These are phyloP conservation scores for grape (Vitis vinifera) DNA, from an alignment of 164 flowering plant species.

Conservation along the genomic window DNA sequence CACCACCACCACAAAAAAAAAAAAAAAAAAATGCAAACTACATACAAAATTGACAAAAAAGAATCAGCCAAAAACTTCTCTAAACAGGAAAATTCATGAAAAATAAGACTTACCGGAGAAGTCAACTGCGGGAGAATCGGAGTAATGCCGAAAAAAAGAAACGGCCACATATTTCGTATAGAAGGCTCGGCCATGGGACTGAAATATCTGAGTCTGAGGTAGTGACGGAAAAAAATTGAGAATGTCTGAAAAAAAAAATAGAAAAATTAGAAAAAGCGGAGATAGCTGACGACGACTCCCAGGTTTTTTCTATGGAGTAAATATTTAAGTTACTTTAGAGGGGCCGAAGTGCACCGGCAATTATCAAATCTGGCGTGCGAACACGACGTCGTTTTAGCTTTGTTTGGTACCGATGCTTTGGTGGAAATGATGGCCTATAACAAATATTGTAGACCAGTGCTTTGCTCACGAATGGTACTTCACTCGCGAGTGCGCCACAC, in stretches of 20 bases:
- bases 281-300: neutral
- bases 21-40: neutral
- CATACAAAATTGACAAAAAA: neutral
- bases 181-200: neutral
- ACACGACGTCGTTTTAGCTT: too few relatives aligned
- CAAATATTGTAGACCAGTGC: too few relatives aligned
- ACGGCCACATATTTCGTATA: too few relatives aligned
- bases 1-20: neutral
- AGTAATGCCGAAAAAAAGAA: too few relatives aligned
- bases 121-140: neutral
- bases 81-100: neutral
- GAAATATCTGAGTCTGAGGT: slow-evolving; percentile 2
- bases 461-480: too few relatives aligned
- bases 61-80: neutral
- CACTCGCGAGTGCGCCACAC: too few relatives aligned
- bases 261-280: neutral
- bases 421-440: too few relatives aligned
- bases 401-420: too few relatives aligned
- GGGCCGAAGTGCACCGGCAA: too few relatives aligned
- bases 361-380: too few relatives aligned
- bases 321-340: too few relatives aligned
- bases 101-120: neutral
- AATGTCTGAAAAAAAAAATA: neutral
- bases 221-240: neutral
- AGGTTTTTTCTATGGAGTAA: too few relatives aligned